phyloP scores from a whole-genome alignment of 23 red algal species.

The Gracilaria vermiculophylla region DNA sequence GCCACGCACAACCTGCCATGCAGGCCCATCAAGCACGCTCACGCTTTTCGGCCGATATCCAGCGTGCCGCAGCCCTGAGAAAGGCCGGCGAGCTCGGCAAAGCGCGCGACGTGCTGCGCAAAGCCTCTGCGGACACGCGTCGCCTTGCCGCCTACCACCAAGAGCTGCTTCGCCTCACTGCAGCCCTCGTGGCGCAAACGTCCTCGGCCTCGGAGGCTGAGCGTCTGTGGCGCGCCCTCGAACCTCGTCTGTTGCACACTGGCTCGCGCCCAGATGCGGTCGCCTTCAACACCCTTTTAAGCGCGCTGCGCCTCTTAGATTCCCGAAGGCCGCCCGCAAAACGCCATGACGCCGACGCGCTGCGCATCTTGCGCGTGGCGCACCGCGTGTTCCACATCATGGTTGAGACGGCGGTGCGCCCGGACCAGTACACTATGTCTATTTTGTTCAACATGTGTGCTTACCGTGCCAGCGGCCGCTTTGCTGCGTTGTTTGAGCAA shows the following conservation, averaged over 20 bases:
- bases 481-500: slow-evolving; percentile 1
- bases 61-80: slow-evolving; percentile 6
- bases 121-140: neutral
- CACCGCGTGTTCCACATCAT: slow-evolving; percentile 23
- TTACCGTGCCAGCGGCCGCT: neutral
- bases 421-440: slow-evolving; percentile 66
- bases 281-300: slow-evolving; percentile 4
- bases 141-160: neutral
- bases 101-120: neutral
- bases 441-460: slow-evolving; percentile 59
- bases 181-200: neutral
- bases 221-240: neutral
- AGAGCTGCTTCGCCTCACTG: neutral
- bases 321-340: neutral
- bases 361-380: slow-evolving; percentile 5
- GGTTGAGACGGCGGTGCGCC: neutral
- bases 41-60: neutral
- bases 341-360: neutral
- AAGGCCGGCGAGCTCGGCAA: neutral
- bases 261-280: neutral
- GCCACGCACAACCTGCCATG: neutral
- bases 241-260: neutral
- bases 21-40: neutral
- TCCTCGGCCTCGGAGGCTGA: neutral
- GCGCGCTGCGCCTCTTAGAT: neutral